phyloP scores from a whole-genome alignment of 2,329 filamentous ascomycete species.

The Trichoderma semiorbis region DNA sequence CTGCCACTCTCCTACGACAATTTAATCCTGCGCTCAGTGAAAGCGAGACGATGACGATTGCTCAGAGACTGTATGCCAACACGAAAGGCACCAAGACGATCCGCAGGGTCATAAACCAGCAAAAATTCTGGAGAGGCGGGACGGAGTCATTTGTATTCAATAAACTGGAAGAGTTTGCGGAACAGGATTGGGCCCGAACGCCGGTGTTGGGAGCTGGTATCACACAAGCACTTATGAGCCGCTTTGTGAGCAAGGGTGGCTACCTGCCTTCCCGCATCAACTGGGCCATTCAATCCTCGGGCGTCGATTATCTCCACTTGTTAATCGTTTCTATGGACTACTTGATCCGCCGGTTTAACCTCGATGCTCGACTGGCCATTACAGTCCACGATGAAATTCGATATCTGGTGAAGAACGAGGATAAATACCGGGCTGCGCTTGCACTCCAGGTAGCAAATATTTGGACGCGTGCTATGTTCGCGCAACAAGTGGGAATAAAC shows the following conservation, averaged over 20 bases:
- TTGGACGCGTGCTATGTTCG: constrained; percentile 97
- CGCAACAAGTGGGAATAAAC: constrained; percentile 92
- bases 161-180: constrained; percentile 94
- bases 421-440: constrained; percentile 87
- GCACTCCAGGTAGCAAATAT: constrained; percentile 91
- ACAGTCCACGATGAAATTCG: constrained; percentile 98
- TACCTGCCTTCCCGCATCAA: constrained; percentile 98
- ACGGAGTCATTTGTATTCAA: constrained; percentile 99
- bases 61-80: constrained; percentile 75
- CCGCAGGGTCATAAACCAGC: constrained; percentile 66
- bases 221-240: constrained; percentile 87
- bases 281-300: constrained; percentile 97
- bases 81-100: constrained; percentile 89
- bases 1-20: constrained; percentile 81
- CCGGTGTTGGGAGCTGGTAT: constrained; percentile 93
- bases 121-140: constrained; percentile 89
- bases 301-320: constrained; percentile 94
- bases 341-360: constrained; percentile 76
- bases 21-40: constrained; percentile 88
- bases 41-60: constrained; percentile 69
- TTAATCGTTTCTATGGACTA: constrained; percentile 95
- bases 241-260: constrained; percentile 81
- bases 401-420: constrained; percentile 80
- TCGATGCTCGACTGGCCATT: constrained; percentile 80
- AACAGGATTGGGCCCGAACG: constrained; percentile 85